Conservation (phyloP, 441 rosid genomes). For the Populus hybrid region DNA sequence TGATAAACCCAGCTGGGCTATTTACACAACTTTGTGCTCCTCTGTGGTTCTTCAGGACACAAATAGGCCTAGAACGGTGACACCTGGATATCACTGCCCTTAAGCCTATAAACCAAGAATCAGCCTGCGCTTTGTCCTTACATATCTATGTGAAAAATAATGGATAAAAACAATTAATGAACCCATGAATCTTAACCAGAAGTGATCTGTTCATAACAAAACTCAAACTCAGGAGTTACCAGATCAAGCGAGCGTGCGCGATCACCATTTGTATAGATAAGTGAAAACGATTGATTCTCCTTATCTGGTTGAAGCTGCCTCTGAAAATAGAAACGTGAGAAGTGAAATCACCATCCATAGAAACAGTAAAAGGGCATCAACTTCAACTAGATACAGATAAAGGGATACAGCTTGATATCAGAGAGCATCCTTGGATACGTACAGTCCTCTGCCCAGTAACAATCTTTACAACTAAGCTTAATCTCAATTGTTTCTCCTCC, state of each 20-base stretch:
- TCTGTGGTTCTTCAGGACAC: slow-evolving; percentile 32
- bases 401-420: background rate
- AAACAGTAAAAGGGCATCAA: background rate
- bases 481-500: slow-evolving; percentile 57
- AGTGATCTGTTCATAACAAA: background rate
- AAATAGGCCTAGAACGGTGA: slow-evolving; percentile 32
- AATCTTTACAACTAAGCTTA: slow-evolving; percentile 56
- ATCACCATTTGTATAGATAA: slow-evolving; percentile 58
- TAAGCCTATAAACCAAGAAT: slow-evolving; percentile 63
- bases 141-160: slow-evolving; percentile 45
- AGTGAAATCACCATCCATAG: background rate
- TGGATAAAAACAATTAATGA: background rate
- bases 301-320: slow-evolving; percentile 57
- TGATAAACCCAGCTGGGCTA: slow-evolving; percentile 66
- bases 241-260: slow-evolving; percentile 59
- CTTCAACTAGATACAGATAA: slow-evolving; percentile 3
- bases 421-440: slow-evolving; percentile 18
- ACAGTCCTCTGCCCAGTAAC: slow-evolving; percentile 64
- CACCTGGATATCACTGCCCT: slow-evolving; percentile 55
- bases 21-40: slow-evolving; percentile 62
- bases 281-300: slow-evolving; percentile 69
- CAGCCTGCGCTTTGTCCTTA: slow-evolving; percentile 69
- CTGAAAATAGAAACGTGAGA: slow-evolving; percentile 52
- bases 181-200: background rate
- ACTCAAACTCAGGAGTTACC: slow-evolving; percentile 29